Evolutionary conservation across 192 early-diverging fungal genomes (phyloP).

Genomic region (Podochytrium sp.): DNA sequence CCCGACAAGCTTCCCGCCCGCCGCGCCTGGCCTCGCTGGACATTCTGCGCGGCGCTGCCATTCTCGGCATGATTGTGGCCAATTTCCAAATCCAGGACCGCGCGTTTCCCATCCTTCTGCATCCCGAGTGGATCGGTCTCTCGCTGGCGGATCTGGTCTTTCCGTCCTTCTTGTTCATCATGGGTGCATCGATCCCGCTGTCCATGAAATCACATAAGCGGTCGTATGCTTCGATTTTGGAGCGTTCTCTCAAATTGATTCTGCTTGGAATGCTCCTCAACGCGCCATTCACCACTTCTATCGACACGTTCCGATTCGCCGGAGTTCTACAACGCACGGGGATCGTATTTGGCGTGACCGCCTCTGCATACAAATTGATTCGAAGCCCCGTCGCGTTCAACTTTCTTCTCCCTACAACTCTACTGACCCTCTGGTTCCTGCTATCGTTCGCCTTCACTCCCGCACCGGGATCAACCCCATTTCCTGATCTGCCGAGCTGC

Average conservation of each 20-base stretch:
- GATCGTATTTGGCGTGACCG: conserved; percentile 21
- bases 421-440: not conserved
- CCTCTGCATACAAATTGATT: conserved; percentile 16
- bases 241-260: conserved; percentile 15
- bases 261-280: conserved; percentile 30
- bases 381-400: conserved; percentile 5
- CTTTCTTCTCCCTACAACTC: conserved; percentile 7
- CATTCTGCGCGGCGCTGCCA: conserved; percentile 48
- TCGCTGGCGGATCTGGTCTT: conserved; percentile 55
- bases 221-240: not conserved
- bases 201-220: not conserved
- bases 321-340: conserved; percentile 26
- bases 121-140: conserved; percentile 54
- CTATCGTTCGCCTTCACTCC: not conserved
- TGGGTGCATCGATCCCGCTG: conserved; percentile 37
- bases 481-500: not conserved
- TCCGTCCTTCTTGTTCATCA: conserved; percentile 61
- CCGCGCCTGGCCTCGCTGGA: conserved; percentile 49
- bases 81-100: conserved; percentile 49
- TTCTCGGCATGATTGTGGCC: conserved; percentile 56
- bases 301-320: not conserved
- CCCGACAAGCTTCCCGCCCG: not conserved
- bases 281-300: conserved; percentile 24
- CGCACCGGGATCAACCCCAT: not conserved
- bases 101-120: conserved; percentile 38